These are phyloP conservation scores for Ophiosphaerella korrae DNA, from an alignment of 2,329 filamentous ascomycete genomes.

Conservation along the genomic window DNA sequence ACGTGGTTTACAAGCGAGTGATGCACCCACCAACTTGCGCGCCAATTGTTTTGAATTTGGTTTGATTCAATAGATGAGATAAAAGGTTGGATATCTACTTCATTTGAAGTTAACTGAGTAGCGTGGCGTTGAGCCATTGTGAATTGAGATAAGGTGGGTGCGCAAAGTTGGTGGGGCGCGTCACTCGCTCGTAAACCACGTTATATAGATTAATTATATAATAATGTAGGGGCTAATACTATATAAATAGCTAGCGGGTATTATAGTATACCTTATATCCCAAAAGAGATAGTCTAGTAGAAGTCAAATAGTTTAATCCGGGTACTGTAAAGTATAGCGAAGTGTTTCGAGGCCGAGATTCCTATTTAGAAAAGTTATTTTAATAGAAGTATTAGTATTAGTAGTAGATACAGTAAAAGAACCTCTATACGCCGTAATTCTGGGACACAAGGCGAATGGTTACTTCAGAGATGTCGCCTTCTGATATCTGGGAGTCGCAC, in stretches of 20 bases:
- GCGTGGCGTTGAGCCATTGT: too few relatives aligned
- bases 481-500: constrained; percentile 59
- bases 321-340: constrained; percentile 63
- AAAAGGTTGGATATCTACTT: too few relatives aligned
- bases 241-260: constrained; percentile 67
- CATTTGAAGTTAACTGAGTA: too few relatives aligned
- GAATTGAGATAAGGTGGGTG: too few relatives aligned
- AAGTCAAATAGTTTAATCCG: constrained; percentile 53
- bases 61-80: too few relatives aligned
- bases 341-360: constrained; percentile 56
- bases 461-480: constrained; percentile 67
- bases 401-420: constrained; percentile 63
- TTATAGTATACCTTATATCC: constrained; percentile 65
- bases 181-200: too few relatives aligned
- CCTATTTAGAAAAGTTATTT: constrained; percentile 59
- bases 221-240: too few relatives aligned
- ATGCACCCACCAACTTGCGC: too few relatives aligned
- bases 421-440: constrained; percentile 61
- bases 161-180: too few relatives aligned
- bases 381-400: constrained; percentile 69
- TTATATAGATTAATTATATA: too few relatives aligned
- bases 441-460: constrained; percentile 56
- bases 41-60: too few relatives aligned
- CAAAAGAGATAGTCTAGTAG: constrained; percentile 54
- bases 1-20: too few relatives aligned